A percentile compares a stretch with the other conserved stretches of the same genome.
Conservation (phyloP, 2,329 filamentous ascomycete species). For the Penicillium sp. region DNA sequence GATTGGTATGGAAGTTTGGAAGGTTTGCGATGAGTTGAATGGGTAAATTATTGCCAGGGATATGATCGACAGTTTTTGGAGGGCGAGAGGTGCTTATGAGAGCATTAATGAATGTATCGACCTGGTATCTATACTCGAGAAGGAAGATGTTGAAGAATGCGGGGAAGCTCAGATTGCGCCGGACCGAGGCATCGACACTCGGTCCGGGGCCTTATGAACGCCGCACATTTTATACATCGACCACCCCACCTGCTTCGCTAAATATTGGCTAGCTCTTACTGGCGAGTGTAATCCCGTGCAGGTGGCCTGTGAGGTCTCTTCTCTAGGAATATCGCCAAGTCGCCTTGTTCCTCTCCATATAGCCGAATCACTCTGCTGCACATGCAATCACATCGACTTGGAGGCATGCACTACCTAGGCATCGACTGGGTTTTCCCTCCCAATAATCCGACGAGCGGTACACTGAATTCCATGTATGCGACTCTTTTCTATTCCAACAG, state of each 20-base stretch:
- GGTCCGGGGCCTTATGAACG: slow-evolving; percentile 4
- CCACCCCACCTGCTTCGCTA: background rate
- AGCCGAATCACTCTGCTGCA: background rate
- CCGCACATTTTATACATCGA: background rate
- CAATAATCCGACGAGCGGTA: too few relatives aligned
- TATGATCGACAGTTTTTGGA: background rate
- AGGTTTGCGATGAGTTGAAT: background rate
- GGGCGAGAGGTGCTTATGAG: background rate
- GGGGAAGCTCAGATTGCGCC: slow-evolving; percentile 10
- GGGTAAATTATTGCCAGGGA: background rate
- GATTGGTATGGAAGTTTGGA: background rate
- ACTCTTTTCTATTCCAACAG: too few relatives aligned
- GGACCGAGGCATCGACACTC: slow-evolving; percentile 19
- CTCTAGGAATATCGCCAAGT: background rate
- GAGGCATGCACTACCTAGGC: background rate
- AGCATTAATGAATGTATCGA: background rate
- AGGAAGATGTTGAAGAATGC: slow-evolving; percentile 7
- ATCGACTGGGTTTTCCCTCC: background rate
- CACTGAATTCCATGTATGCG: too few relatives aligned
- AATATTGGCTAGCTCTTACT: background rate
- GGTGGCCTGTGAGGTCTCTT: background rate
- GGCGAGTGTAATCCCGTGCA: too few relatives aligned
- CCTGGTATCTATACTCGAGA: background rate
- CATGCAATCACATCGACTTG: background rate
- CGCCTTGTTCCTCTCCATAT: background rate